Evolutionary conservation across 192 early-diverging fungal genomes (phyloP).

Genomic region (Cetraspora pellucida): DNA sequence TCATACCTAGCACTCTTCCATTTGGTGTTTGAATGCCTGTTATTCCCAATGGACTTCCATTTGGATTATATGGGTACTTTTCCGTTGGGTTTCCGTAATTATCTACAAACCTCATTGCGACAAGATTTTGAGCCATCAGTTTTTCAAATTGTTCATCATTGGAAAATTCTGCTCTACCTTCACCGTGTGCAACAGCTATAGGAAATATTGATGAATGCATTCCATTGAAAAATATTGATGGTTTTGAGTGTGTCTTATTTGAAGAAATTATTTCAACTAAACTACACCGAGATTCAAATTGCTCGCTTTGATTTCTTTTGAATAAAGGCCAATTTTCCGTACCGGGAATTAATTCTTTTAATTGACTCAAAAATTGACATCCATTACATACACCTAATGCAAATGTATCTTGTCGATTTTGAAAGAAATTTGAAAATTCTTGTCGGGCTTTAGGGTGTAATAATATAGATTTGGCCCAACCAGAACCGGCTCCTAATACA

Average conservation of each 20-base stretch:
- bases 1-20: constrained; percentile 90
- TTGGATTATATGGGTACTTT: constrained; percentile 96
- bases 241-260: constrained; percentile 4
- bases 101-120: constrained; percentile 81
- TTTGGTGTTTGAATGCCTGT: constrained; percentile 83
- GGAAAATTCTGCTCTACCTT: constrained; percentile 88
- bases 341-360: constrained; percentile 86
- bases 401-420: constrained; percentile 85
- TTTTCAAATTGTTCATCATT: constrained; percentile 43
- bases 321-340: constrained; percentile 90
- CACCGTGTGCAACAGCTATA: constrained; percentile 96
- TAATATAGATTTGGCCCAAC: constrained; percentile 94
- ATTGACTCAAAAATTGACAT: constrained; percentile 93
- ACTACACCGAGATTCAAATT: constrained; percentile 92
- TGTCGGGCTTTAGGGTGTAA: constrained; percentile 67
- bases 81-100: constrained; percentile 77
- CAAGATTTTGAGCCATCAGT: constrained; percentile 54
- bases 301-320: constrained; percentile 88
- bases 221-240: constrained; percentile 82
- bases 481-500: constrained; percentile 96
- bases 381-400: constrained; percentile 98
- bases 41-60: constrained; percentile 86
- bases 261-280: constrained; percentile 64
- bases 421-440: constrained; percentile 84
- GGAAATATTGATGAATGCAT: constrained; percentile 91